Evolutionary conservation across 2,329 filamentous ascomycete species (phyloP), one percentile per base, ranked within the genome.

Genomic region (Ophiocordyceps australis): DNA sequence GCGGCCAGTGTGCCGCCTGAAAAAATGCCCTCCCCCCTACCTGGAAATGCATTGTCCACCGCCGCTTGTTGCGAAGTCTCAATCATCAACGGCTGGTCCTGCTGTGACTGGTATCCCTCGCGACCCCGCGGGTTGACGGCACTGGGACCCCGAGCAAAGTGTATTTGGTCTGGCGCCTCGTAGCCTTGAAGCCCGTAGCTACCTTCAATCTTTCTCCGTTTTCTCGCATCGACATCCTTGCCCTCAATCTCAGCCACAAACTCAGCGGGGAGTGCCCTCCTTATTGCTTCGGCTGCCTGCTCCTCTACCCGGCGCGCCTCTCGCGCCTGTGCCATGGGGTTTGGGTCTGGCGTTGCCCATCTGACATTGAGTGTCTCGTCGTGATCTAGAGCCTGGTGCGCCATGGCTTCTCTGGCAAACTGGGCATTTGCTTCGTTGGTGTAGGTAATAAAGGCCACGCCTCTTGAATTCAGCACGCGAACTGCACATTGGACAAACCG

Each of bases 291-390:
- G 0, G 89, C 89, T 3, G 89, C 89, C 48, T 98, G 89, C 45
- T 98, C 89, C 46, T 98, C 89, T 32, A 98, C 76, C 21, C 76
- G 65, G 20, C 77, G 65, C 3, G 78, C 86, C 52, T 98, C 89
- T 32, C 91, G 67, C 35, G 91, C 91, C 48, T 93, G 82, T 3
- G 86, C 83, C 59, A 89, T 74, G 0, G 89, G 89, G 38, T 98
- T 98, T 2, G 89, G 89, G 45, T 98, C 89, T 6, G 82, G 78
- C 0, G 89, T 98, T 22, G 89, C 89, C 89, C 89, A 98, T 34
- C 91, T 67, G 24, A 98, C 85, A 49, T 98, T 98, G 15, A 98
- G 57, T 14, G 94, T 74, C 52, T 98, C 89, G 34, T 72, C 75
- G 48, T 95, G 77, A 41, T 98, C 89, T 16, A 98, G 59, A 1